A percentile compares a stretch with the other conserved stretches of the same genome.
phyloP scores from a whole-genome alignment of 225 moss, liverwort and hornwort genomes.

The Marchantia paleacea region DNA sequence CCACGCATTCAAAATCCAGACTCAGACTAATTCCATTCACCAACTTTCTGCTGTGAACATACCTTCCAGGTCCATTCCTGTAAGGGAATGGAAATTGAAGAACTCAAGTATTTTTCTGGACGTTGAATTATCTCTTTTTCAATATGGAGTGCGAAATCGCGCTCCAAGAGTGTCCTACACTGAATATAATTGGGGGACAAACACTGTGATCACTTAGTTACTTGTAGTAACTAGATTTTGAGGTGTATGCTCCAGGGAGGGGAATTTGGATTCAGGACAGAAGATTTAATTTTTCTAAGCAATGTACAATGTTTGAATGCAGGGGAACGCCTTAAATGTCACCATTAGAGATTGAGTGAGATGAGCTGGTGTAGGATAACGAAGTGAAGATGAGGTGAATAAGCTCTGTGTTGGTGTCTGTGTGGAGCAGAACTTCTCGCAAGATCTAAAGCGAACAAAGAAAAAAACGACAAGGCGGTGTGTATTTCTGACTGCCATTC shows the following conservation, averaged over 20 bases:
- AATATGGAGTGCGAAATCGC: too few species aligned
- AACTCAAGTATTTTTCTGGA: too few species aligned
- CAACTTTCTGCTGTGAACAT: too few species aligned
- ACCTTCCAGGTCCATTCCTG: too few species aligned
- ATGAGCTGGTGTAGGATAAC: background rate
- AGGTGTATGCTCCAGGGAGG: background rate
- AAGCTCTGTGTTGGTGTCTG: slow-evolving; percentile 20
- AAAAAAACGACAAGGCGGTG: slow-evolving; percentile 76
- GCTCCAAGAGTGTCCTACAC: too few species aligned
- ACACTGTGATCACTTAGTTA: background rate
- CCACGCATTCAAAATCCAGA: too few species aligned
- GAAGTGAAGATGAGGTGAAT: background rate
- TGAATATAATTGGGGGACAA: too few species aligned
- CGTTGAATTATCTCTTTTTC: too few species aligned
- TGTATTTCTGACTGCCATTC: background rate
- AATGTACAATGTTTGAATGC: background rate
- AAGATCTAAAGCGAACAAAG: slow-evolving; percentile 76
- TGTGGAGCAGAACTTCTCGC: slow-evolving; percentile 73
- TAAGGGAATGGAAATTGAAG: too few species aligned
- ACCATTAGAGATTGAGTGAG: background rate
- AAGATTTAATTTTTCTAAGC: background rate
- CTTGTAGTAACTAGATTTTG: background rate
- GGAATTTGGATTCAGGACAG: background rate
- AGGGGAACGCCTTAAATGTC: background rate
- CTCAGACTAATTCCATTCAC: too few species aligned